Percentiles rank a stretch among this genome's conserved stretches.
phyloP scores from a whole-genome alignment of 768 basidiomycete species.

The Tylopilus cervinicoccineus region DNA sequence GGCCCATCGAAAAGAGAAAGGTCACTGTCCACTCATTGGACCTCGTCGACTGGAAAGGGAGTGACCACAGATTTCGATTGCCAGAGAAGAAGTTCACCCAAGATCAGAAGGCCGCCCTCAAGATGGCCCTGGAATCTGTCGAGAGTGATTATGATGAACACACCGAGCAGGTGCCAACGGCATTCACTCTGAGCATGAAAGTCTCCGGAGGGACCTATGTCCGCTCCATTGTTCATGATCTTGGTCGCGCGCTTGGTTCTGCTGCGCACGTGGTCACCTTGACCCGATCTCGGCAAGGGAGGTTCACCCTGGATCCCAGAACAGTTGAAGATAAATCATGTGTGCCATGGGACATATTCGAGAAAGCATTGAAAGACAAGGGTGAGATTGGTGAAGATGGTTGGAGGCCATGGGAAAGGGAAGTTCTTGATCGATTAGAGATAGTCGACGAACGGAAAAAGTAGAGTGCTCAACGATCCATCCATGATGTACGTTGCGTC shows the following conservation, averaged over 20 bases:
- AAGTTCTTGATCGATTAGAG: constrained; percentile 65
- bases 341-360: constrained; percentile 72
- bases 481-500: not conserved
- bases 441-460: constrained; percentile 39
- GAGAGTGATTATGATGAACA: constrained; percentile 36
- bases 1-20: constrained; percentile 85
- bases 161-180: constrained; percentile 50
- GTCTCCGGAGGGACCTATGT: constrained; percentile 98
- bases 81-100: constrained; percentile 66
- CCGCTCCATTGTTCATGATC: constrained; percentile 90
- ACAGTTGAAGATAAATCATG: constrained; percentile 56
- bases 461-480: constrained; percentile 1
- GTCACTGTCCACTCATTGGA: constrained; percentile 81
- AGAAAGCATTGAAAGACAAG: constrained; percentile 48
- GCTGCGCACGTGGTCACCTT: constrained; percentile 93
- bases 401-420: constrained; percentile 77
- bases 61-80: constrained; percentile 71
- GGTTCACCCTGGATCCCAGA: constrained; percentile 53
- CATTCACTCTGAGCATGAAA: constrained; percentile 86
- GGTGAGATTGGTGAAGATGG: constrained; percentile 65
- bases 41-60: constrained; percentile 73
- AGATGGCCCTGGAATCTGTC: constrained; percentile 54
- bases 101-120: constrained; percentile 68
- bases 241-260: constrained; percentile 77
- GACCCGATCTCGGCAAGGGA: constrained; percentile 84